Percentiles rank a stretch among this genome's conserved stretches.
Evolutionary conservation across 352 stramenopile species (phyloP).

Genomic region (Globisporangium alternatum): DNA sequence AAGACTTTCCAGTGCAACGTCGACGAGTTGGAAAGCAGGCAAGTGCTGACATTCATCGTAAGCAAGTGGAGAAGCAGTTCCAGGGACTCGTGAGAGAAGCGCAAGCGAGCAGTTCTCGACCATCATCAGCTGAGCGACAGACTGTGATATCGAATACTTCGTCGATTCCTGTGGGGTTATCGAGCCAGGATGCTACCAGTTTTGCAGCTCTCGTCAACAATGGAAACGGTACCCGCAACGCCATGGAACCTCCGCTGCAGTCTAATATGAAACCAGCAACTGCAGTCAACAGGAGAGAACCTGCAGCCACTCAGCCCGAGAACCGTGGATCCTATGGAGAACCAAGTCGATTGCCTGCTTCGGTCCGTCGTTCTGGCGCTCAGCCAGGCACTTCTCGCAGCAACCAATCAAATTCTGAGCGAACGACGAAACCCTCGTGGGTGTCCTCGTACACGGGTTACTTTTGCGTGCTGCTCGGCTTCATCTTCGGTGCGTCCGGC

Average conservation of each 20-base stretch:
- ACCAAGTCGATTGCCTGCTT: not conserved
- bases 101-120: not conserved
- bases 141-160: not conserved
- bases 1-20: slow-evolving; percentile 1
- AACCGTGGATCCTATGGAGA: not conserved
- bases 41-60: slow-evolving; percentile 2
- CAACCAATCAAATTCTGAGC: not conserved
- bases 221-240: not conserved
- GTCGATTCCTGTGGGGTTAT: not conserved
- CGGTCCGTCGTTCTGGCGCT: not conserved
- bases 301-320: not conserved
- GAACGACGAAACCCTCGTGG: slow-evolving; percentile 19
- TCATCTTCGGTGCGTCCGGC: slow-evolving; percentile 51
- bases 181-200: not conserved
- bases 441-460: slow-evolving; percentile 27
- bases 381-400: not conserved
- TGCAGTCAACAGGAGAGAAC: not conserved
- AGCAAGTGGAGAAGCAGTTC: slow-evolving; percentile 15
- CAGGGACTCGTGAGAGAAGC: slow-evolving; percentile 12
- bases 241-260: slow-evolving; percentile 4
- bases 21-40: not conserved
- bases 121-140: slow-evolving; percentile 3
- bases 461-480: slow-evolving; percentile 36
- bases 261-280: slow-evolving; percentile 1
- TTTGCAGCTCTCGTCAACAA: not conserved